Base-by-base conservation (phyloP, 164 flowering plant genomes). In the Piper betle region DNA sequence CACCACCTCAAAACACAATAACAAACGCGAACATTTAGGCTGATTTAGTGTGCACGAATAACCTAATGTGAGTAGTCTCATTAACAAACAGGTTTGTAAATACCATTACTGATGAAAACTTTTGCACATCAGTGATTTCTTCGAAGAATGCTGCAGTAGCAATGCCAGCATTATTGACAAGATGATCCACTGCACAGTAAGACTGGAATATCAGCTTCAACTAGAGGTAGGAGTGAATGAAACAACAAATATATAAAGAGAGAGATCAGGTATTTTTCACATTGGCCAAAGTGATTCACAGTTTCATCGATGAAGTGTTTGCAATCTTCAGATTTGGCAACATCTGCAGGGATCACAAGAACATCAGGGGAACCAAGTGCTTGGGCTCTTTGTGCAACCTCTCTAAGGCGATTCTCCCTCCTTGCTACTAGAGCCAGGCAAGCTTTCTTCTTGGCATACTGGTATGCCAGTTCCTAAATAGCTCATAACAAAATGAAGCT, bases 161-260 rank as follows among this genome's bases (percentile, higher is more conserved):
- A 6, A 86, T 66, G 53, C 91, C 89, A 17, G 93, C 91, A 66
- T 81, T 79, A 63, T 73, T 74, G 57, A 88, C 93, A 59, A 88
- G 74, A 77, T 86, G 91, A 74, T 88, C 87, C 79, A 83, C 93
- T 83, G 79, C 39, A 66, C 41, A 55, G 50, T 46, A 37, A 20
- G 53, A 9, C 20, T 3, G 2, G 10, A 2, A 16, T 12, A 39
- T 48, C 39, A 17, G 20, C 33, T 16, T 58, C 18, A 25, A 37
- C 15, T 58, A 46, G 6, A 13, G 39, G 25, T 46, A n/a, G 12
- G 33, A 25, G 33, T 25, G 1, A 25, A 25, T 25, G 33, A 43
- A 40, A 17, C 2, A n/a, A 13, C 37, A 41, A n/a, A 37, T 55
- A 53, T n/a, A 62, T 55, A 48, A 25, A 48, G 17, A 13, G 57